Percentiles rank a stretch among this genome's conserved stretches.
These are phyloP conservation scores for Incumbomyces lentus DNA, from an alignment of 2,329 filamentous ascomycete genomes.

Conservation along the genomic window DNA sequence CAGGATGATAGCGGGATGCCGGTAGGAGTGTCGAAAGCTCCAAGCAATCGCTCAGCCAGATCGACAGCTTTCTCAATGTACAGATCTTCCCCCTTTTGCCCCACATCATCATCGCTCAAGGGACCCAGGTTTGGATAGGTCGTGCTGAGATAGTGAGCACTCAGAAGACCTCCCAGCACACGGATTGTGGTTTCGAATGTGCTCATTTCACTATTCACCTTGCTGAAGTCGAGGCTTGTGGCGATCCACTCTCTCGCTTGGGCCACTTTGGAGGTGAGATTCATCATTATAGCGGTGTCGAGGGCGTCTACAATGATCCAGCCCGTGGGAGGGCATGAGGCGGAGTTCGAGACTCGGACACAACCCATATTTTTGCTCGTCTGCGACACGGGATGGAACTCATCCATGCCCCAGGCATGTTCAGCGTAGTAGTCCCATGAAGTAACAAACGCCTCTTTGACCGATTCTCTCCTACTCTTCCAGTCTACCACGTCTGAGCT, in stretches of 20 bases:
- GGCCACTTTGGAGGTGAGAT: conserved; percentile 72
- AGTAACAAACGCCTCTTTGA: conserved; percentile 79
- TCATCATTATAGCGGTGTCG: conserved; percentile 98
- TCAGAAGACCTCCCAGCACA: conserved; percentile 87
- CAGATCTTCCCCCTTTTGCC: conserved; percentile 70
- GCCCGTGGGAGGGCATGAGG: conserved; percentile 45
- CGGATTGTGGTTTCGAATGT: conserved; percentile 97
- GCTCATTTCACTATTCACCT: conserved; percentile 80
- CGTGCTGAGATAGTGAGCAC: conserved; percentile 88
- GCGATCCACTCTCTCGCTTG: conserved; percentile 85
- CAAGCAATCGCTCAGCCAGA: conserved; percentile 73
- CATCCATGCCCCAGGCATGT: conserved; percentile 91
- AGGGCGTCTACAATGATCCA: conserved; percentile 98
- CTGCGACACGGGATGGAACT: conserved; percentile 76
- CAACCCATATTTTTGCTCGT: conserved; percentile 73
- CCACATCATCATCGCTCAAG: conserved; percentile 58
- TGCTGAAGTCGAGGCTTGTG: conserved; percentile 70
- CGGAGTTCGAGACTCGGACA: conserved; percentile 44
- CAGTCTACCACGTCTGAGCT: conserved; percentile 47
- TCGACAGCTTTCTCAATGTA: conserved; percentile 95
- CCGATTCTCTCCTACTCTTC: conserved; percentile 64
- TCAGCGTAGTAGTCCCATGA: conserved; percentile 91
- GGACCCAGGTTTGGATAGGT: conserved; percentile 71
- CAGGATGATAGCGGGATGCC: conserved; percentile 87
- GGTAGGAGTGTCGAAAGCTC: conserved; percentile 77